Base-by-base conservation (phyloP, 192 early-diverging fungal species). In the Pilobolus umbonatus region DNA sequence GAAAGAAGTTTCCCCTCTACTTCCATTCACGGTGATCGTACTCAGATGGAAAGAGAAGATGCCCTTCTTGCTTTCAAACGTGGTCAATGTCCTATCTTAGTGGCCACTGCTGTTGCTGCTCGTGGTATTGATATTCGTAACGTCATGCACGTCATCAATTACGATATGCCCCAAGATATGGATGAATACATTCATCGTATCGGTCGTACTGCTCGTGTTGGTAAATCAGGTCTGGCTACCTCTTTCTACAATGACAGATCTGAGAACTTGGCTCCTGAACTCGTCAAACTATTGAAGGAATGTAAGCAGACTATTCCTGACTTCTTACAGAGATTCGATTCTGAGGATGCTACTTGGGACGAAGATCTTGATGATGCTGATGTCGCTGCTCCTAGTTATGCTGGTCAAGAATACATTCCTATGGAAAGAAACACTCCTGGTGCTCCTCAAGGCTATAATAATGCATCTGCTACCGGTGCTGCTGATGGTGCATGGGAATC, bases 21-120 rank as follows among this genome's bases (percentile, higher is more conserved):
- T 6, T 82, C 87, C 31, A 94, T 94, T 59, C 91, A 94, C 67
- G 90, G 92, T 21, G 91, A 92, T 61, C 76, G 89, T 38, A 83
- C 81, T 2, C 92, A 94, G 61, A 62, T 72, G 12, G 90, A 93
- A 62, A 79, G 92, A 36, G 91, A 94, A 65, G 72, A 77, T 52
- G 84, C 89, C 0, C 66, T 94, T 7, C 55, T 72, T 28, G 80
- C 80, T 4, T 94, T 94, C 82, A 83, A 84, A 69, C 68, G 65
- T 29, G 87, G 83, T 34, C 65, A 65, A 25, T 80, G 79, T 34
- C 69, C 70, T 34, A 72, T 90, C 43, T 61, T 90, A 25, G 87
- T 90, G 30, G 88, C 87, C 19, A 90, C 88, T 9, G 88, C 85
- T 12, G 85, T 90, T 28, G 88, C 88, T 48, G 82, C 87, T 30